Percentiles rank a stretch among this genome's conserved stretches.
These are phyloP conservation scores for Carallia pectinifolia DNA, from an alignment of 345 rosid genomes.

Conservation along the genomic window DNA sequence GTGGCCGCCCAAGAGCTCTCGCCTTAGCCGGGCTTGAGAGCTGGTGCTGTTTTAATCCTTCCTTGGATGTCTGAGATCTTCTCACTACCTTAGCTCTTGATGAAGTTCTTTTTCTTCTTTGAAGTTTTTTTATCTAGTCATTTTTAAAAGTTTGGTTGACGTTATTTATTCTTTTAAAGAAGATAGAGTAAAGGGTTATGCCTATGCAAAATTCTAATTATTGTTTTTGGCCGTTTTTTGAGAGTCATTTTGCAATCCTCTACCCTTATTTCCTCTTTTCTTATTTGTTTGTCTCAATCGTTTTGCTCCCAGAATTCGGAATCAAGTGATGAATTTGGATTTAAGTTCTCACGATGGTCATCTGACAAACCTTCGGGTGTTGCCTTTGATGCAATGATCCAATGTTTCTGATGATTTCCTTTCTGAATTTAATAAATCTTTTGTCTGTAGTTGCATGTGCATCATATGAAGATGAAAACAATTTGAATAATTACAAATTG, in stretches of 20 bases:
- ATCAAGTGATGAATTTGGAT: slow-evolving; percentile 55
- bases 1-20: slow-evolving; percentile 85
- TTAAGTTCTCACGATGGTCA: slow-evolving; percentile 72
- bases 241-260: too few relatives aligned
- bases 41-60: slow-evolving; percentile 39
- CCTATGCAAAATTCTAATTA: too few relatives aligned
- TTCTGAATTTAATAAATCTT: not conserved
- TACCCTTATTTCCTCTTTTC: not conserved
- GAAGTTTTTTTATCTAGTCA: not conserved
- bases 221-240: too few relatives aligned
- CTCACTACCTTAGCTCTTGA: too few relatives aligned
- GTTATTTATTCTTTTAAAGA: not conserved
- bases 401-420: slow-evolving; percentile 16
- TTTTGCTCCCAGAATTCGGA: not conserved
- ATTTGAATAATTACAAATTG: not conserved
- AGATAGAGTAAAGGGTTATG: too few relatives aligned
- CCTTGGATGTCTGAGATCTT: slow-evolving; percentile 42
- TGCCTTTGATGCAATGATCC: not conserved
- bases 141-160: not conserved
- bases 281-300: not conserved
- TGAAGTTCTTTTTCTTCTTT: not conserved
- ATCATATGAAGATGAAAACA: not conserved
- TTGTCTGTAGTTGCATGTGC: not conserved
- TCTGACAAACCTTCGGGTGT: slow-evolving; percentile 51
- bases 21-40: slow-evolving; percentile 42